phyloP scores from a whole-genome alignment of 768 basidiomycete species.

The Rhodotorula taiwanensis region DNA sequence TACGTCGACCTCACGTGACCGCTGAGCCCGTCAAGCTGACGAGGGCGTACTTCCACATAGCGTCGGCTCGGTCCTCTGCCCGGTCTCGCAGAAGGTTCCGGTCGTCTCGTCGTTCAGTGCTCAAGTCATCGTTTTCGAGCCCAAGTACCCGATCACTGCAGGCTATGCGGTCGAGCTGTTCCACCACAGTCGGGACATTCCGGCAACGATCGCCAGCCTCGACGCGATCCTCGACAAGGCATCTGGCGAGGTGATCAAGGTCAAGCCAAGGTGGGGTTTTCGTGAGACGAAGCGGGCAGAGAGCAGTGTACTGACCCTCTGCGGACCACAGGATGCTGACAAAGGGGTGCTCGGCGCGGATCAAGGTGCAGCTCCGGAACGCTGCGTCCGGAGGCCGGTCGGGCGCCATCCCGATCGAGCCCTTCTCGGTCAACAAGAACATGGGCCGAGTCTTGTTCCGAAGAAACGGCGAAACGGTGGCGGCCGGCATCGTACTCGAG shows the following conservation, averaged over 20 bases:
- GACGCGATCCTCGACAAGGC: constrained; percentile 70
- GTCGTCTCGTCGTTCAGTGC: constrained; percentile 72
- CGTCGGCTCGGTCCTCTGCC: constrained; percentile 84
- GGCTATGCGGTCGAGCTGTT: constrained; percentile 88
- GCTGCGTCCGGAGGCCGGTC: constrained; percentile 44
- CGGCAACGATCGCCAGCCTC: constrained; percentile 76
- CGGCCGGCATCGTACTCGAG: constrained; percentile 21
- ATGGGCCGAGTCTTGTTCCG: constrained; percentile 89
- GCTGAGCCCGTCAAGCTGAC: background rate
- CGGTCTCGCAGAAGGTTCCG: constrained; percentile 62
- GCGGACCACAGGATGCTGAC: constrained; percentile 60
- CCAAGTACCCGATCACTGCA: constrained; percentile 76
- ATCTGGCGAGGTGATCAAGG: constrained; percentile 64
- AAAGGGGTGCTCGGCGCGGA: constrained; percentile 76
- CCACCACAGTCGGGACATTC: constrained; percentile 86
- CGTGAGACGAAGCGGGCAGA: background rate
- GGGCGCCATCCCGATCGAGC: constrained; percentile 72
- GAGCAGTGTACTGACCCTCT: background rate
- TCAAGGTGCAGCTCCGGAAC: constrained; percentile 66
- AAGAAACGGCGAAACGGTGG: constrained; percentile 86
- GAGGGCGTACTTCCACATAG: constrained; percentile 38
- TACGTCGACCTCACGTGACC: constrained; percentile 19
- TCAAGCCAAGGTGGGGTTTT: constrained; percentile 65
- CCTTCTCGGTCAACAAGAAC: constrained; percentile 80
- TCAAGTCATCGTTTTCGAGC: constrained; percentile 87